Evolutionary conservation across 2,329 filamentous ascomycete genomes (phyloP), one percentile per base, ranked within the genome.

Genomic region (Botryotinia globosa): DNA sequence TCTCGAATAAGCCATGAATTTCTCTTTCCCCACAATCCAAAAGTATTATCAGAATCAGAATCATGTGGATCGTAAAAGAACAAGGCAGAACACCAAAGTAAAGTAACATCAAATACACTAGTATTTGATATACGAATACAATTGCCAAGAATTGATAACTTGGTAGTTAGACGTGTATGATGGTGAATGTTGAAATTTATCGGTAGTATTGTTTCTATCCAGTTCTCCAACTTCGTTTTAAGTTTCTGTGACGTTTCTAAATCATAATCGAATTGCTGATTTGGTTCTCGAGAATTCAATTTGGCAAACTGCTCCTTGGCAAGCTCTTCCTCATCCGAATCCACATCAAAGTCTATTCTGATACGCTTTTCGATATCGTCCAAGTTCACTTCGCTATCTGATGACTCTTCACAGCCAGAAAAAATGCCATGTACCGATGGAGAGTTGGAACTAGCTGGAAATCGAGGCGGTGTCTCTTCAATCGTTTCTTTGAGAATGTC

Each of bases 291-390:
- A 39, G 29, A 22, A 54, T 66, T 51, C 63, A 66, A 34, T 4
- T 22, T 48, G 48, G 44, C 44, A 45, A 45, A 45, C 18, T 22
- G 44, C 7, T 45, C 44, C 7, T 22, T 48, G 48, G 44, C 64
- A 34, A 66, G 42, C 10, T 34, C 29, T 51, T 66, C 64, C 29
- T 66, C 64, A 39, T 66, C 64, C 64, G 64, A 66, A 48, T 66
- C 44, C 29, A 66, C 29, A 14, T 32, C 32, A 29, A 44, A 25
- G 29, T 48, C 42, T 66, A 16, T 54, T 14, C 42, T 16, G 29
- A 37, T 29, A 34, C 12, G 1, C 29, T 34, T 58, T 58, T 58
- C 56, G 8, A 34, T 20, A n/a, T 58, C 29, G 29, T 58, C 56
- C 56, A 58, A 34, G 29, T 34, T 34, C 56, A 58, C 29, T 58